These are phyloP conservation scores for Pochonia chlamydosporia DNA, from an alignment of 2,329 filamentous ascomycete species.

Conservation along the genomic window DNA sequence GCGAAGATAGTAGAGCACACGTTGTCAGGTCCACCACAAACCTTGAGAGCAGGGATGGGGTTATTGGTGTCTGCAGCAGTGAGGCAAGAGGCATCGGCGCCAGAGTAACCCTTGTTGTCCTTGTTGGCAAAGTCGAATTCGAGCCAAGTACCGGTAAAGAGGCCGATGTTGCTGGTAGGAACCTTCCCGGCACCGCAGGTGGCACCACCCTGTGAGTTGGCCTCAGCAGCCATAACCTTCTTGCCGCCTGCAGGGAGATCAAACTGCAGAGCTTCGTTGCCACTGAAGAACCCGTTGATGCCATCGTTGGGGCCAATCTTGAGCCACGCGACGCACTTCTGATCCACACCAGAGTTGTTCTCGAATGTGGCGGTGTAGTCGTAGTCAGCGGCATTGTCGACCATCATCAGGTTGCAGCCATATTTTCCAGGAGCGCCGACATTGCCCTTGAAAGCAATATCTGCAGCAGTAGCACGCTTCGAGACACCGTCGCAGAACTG, in stretches of 20 bases:
- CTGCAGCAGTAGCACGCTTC: slow-evolving; percentile 40
- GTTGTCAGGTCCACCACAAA: slow-evolving; percentile 29
- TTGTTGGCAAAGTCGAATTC: slow-evolving; percentile 43
- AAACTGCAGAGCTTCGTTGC: slow-evolving; percentile 35
- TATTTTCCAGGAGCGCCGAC: slow-evolving; percentile 32
- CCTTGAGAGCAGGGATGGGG: slow-evolving; percentile 28
- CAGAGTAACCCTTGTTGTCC: slow-evolving; percentile 43
- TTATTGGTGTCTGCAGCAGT: slow-evolving; percentile 30
- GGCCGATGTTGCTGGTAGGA: slow-evolving; percentile 30
- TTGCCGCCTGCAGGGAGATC: slow-evolving; percentile 28
- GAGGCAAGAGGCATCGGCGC: slow-evolving; percentile 45
- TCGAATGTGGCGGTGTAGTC: slow-evolving; percentile 37
- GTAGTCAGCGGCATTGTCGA: slow-evolving; percentile 35
- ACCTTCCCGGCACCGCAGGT: slow-evolving; percentile 32
- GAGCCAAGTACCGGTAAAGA: slow-evolving; percentile 40
- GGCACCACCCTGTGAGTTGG: slow-evolving; percentile 43
- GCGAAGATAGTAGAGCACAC: slow-evolving; percentile 37
- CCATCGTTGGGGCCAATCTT: slow-evolving; percentile 41
- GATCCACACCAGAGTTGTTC: slow-evolving; percentile 27
- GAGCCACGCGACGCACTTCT: slow-evolving; percentile 41
- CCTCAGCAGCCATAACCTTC: slow-evolving; percentile 38
- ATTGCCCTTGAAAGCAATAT: slow-evolving; percentile 45
- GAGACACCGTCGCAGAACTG: slow-evolving; percentile 29
- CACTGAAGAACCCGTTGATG: slow-evolving; percentile 44
- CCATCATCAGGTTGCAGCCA: slow-evolving; percentile 47